phyloP scores from a whole-genome alignment of 371 early-diverging fungal species.

The Batkoa obscura region DNA sequence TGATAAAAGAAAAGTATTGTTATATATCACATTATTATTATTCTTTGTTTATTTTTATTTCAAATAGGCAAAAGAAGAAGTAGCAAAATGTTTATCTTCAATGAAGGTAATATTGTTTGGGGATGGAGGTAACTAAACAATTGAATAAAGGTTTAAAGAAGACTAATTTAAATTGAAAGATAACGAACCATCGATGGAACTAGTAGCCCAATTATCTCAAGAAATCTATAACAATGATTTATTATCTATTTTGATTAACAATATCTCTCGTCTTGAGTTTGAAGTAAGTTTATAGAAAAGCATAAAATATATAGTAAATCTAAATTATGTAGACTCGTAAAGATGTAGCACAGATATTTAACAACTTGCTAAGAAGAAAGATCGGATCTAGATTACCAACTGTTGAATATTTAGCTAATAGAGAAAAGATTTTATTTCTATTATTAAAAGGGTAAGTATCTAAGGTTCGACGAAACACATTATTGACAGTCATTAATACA shows the following conservation, averaged over 20 bases:
- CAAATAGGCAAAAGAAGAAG: constrained; percentile 77
- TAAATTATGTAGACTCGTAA: constrained; percentile 59
- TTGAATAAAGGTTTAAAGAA: neutral
- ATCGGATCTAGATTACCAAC: constrained; percentile 90
- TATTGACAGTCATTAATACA: too few species aligned
- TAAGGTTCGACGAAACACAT: too few species aligned
- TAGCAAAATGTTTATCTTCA: constrained; percentile 70
- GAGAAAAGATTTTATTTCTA: constrained; percentile 58
- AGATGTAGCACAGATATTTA: constrained; percentile 92
- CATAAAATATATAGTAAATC: constrained; percentile 17
- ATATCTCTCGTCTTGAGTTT: constrained; percentile 82
- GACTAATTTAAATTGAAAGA: constrained; percentile 39
- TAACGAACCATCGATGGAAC: constrained; percentile 74
- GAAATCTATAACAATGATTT: constrained; percentile 83
- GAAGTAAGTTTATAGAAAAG: constrained; percentile 31
- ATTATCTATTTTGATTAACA: constrained; percentile 57
- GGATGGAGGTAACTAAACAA: constrained; percentile 44
- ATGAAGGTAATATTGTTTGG: constrained; percentile 89
- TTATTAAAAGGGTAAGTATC: constrained; percentile 45
- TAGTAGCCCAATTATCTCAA: constrained; percentile 80
- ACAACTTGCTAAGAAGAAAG: constrained; percentile 82
- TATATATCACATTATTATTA: too few species aligned
- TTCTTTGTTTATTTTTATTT: constrained; percentile 3
- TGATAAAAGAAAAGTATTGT: constrained; percentile 35
- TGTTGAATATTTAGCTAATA: constrained; percentile 74